phyloP scores from a whole-genome alignment of 2,329 filamentous ascomycete genomes.

The Ophiocordyceps australis region DNA sequence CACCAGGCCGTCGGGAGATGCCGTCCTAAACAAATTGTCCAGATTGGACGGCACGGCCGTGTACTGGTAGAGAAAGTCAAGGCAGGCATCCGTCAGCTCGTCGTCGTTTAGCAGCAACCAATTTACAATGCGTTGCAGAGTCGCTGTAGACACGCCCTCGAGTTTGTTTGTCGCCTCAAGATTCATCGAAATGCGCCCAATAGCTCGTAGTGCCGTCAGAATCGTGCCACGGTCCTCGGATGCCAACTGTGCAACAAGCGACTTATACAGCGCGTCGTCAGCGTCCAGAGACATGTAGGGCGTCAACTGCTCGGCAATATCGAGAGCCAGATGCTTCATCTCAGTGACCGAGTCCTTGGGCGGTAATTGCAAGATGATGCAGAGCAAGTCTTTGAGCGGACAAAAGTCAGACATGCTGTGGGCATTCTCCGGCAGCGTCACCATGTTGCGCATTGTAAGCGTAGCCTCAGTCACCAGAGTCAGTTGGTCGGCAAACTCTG shows the following conservation, averaged over 20 bases:
- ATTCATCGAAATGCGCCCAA: constrained; percentile 79
- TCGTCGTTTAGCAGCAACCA: constrained; percentile 77
- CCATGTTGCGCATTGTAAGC: constrained; percentile 86
- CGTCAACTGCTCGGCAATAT: constrained; percentile 81
- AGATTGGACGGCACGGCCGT: constrained; percentile 76
- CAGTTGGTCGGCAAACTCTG: constrained; percentile 51
- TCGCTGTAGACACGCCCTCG: constrained; percentile 44
- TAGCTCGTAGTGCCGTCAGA: constrained; percentile 59
- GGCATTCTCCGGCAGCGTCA: constrained; percentile 82
- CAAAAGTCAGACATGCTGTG: constrained; percentile 58
- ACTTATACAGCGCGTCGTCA: constrained; percentile 62
- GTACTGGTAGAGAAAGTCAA: constrained; percentile 94
- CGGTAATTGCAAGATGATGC: constrained; percentile 66
- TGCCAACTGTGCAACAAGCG: constrained; percentile 44
- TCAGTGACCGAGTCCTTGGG: constrained; percentile 56
- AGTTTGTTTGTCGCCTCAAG: constrained; percentile 64
- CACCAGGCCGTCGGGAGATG: constrained; percentile 49
- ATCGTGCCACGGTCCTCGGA: constrained; percentile 69
- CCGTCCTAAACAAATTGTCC: constrained; percentile 44
- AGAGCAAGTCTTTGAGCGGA: constrained; percentile 63
- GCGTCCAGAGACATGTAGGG: constrained; percentile 57
- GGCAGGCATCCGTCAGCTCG: constrained; percentile 68
- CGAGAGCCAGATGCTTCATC: constrained; percentile 76
- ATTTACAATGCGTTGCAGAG: constrained; percentile 50
- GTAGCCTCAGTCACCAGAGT: constrained; percentile 71